A percentile compares a stretch with the other conserved stretches of the same genome.
Conservation (phyloP, 495 filamentous ascomycete genomes). For the Annulohypoxylon moriforme region DNA sequence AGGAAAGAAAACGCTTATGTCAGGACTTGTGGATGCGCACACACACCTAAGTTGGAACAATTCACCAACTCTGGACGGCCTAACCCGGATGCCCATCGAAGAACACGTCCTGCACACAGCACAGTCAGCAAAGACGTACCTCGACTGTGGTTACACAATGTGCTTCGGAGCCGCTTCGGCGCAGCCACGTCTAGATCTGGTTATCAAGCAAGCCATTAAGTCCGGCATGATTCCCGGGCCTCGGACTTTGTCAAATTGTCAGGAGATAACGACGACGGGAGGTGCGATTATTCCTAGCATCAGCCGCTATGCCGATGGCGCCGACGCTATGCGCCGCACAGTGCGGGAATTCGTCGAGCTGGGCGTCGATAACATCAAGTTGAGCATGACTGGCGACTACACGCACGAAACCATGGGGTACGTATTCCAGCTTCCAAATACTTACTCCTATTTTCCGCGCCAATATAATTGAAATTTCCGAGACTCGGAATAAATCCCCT, state of each 20-base stretch:
- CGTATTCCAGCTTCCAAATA: not conserved
- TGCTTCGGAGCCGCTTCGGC: conserved; percentile 22
- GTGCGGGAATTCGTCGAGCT: conserved; percentile 17
- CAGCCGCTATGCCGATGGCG: conserved; percentile 1
- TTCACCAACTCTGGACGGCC: conserved; percentile 16
- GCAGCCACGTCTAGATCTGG: conserved; percentile 19
- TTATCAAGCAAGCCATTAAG: conserved; percentile 8
- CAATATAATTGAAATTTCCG: no score
- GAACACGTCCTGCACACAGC: conserved; percentile 19
- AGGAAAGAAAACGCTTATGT: conserved; percentile 23
- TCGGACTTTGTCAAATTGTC: not conserved
- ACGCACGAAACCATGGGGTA: conserved; percentile 23
- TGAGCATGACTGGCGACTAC: conserved; percentile 22
- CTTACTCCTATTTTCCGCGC: not conserved
- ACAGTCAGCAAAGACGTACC: conserved; percentile 13
- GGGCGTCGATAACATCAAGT: conserved; percentile 16
- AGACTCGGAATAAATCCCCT: no score
- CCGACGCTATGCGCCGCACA: conserved; percentile 13
- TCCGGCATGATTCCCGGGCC: conserved; percentile 9
- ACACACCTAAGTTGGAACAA: conserved; percentile 24
- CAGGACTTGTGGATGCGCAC: conserved; percentile 13
- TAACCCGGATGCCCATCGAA: conserved; percentile 11
- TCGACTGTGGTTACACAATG: conserved; percentile 23
- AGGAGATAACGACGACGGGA: conserved; percentile 4
- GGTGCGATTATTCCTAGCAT: conserved; percentile 9